Evolutionary conservation across 805 yeast species (phyloP).

Genomic region (Candida caryicola): DNA sequence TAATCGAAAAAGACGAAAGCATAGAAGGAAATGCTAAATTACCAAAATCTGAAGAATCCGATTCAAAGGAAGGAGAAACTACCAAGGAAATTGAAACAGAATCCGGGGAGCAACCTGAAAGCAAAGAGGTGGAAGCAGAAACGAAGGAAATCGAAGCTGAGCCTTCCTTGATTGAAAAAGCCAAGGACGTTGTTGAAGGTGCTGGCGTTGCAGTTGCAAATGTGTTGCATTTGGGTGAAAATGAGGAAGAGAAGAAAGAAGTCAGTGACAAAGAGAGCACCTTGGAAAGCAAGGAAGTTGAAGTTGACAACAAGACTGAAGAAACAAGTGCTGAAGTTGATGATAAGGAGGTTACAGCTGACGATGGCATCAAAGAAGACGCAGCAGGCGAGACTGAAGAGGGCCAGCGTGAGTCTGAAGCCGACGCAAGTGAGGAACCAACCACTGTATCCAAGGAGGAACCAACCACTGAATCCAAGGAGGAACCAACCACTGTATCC

Average conservation of each 20-base stretch:
- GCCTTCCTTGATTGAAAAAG: not conserved
- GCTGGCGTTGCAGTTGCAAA: not conserved
- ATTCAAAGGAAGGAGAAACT: conserved; percentile 1
- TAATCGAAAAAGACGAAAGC: not conserved
- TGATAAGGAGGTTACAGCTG: conserved; percentile 8
- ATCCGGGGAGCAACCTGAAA: not conserved
- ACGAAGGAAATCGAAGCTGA: conserved; percentile 8
- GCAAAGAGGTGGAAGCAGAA: not conserved
- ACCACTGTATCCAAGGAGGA: too few relatives aligned
- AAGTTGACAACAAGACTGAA: conserved; percentile 6
- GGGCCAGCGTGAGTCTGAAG: not conserved
- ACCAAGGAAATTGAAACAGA: not conserved
- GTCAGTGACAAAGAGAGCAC: conserved; percentile 8
- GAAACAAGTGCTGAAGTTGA: conserved; percentile 13
- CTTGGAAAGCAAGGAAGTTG: conserved; percentile 7
- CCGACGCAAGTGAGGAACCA: too few relatives aligned
- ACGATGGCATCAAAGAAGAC: conserved; percentile 6
- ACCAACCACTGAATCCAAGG: too few relatives aligned
- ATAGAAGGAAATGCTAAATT: not conserved
- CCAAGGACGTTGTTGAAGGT: conserved; percentile 3
- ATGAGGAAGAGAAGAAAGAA: conserved; percentile 7
- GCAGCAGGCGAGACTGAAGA: conserved; percentile 6
- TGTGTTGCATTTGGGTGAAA: conserved; percentile 6
- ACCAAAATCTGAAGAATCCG: conserved; percentile 1
- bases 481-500: too few relatives aligned